Evolutionary conservation across 352 stramenopile species (phyloP).

Genomic region (Aphanomyces invadans): DNA sequence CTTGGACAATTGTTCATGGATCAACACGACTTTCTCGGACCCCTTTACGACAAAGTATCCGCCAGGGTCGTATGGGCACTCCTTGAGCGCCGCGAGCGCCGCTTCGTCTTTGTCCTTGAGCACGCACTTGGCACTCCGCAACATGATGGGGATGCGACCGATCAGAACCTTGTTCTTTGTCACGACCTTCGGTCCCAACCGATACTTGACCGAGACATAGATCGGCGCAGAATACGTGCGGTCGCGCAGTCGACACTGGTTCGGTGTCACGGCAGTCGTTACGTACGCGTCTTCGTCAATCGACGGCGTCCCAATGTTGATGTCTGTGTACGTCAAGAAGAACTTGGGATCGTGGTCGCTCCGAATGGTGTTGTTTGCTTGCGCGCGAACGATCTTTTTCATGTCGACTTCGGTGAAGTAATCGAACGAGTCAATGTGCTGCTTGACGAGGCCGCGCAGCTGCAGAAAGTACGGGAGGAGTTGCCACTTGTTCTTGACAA

Average conservation of each 20-base stretch:
- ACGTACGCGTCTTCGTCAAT: slow-evolving; percentile 97
- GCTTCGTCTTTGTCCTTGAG: slow-evolving; percentile 91
- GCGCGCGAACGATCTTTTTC: slow-evolving; percentile 96
- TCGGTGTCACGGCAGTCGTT: slow-evolving; percentile 89
- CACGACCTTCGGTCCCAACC: slow-evolving; percentile 95
- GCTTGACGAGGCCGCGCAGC: slow-evolving; percentile 87
- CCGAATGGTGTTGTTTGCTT: slow-evolving; percentile 86
- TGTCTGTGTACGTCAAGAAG: slow-evolving; percentile 98
- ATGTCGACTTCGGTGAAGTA: slow-evolving; percentile 99
- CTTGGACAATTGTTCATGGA: slow-evolving; percentile 99
- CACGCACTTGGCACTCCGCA: slow-evolving; percentile 94
- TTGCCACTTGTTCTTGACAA: slow-evolving; percentile 96
- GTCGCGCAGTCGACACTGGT: slow-evolving; percentile 97
- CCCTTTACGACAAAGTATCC: slow-evolving; percentile 99
- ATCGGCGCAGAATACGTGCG: slow-evolving; percentile 98
- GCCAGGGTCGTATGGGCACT: slow-evolving; percentile 99
- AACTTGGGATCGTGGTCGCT: slow-evolving; percentile 97
- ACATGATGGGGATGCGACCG: slow-evolving; percentile 97
- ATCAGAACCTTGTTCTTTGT: slow-evolving; percentile 97
- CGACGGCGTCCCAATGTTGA: slow-evolving; percentile 94
- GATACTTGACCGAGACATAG: slow-evolving; percentile 98
- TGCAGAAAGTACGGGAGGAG: slow-evolving; percentile 97
- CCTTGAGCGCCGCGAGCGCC: slow-evolving; percentile 94
- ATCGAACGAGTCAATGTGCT: slow-evolving; percentile 99
- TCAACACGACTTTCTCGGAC: slow-evolving; percentile 98